Evolutionary conservation across 805 yeast genomes (phyloP).

Genomic region (Candida krabiensis): DNA sequence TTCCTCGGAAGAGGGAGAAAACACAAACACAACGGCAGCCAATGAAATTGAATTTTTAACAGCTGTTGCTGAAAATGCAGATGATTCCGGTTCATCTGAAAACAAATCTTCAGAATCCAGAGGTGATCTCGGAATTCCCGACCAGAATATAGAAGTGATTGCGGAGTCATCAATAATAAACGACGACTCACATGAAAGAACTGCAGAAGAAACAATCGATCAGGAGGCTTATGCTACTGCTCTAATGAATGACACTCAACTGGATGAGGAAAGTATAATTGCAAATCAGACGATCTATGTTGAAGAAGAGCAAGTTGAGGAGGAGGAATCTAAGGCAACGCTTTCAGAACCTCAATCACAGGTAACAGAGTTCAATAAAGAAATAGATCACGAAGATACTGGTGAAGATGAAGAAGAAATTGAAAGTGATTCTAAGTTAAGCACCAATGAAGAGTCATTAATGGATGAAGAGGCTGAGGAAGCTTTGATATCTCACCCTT

Average conservation of each 20-base stretch:
- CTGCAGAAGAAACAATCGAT: constrained; percentile 15
- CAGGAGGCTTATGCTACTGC: constrained; percentile 29
- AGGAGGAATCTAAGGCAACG: too few species aligned
- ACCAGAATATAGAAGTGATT: constrained; percentile 14
- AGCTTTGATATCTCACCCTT: constrained; percentile 7
- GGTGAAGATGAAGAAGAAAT: constrained; percentile 8
- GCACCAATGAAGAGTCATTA: constrained; percentile 1
- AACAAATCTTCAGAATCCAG: not conserved
- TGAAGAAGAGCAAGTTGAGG: constrained; percentile 22
- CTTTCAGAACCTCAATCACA: too few species aligned
- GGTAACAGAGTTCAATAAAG: constrained; percentile 4
- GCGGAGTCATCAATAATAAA: constrained; percentile 30
- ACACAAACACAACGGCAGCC: not conserved
- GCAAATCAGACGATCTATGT: constrained; percentile 28
- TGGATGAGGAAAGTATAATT: constrained; percentile 14
- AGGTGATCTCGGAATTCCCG: too few species aligned
- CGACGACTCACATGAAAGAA: constrained; percentile 8
- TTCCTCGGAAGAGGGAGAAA: not conserved
- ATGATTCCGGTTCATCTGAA: not conserved
- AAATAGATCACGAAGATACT: constrained; percentile 6
- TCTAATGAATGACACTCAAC: constrained; percentile 21
- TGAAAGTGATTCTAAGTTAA: too few species aligned
- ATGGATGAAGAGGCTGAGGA: constrained; percentile 15
- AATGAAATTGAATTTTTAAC: not conserved
- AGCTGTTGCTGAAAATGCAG: constrained; percentile 3